These are phyloP conservation scores for Lindgomyces ingoldianus DNA, from an alignment of 495 filamentous ascomycete genomes.

Conservation along the genomic window DNA sequence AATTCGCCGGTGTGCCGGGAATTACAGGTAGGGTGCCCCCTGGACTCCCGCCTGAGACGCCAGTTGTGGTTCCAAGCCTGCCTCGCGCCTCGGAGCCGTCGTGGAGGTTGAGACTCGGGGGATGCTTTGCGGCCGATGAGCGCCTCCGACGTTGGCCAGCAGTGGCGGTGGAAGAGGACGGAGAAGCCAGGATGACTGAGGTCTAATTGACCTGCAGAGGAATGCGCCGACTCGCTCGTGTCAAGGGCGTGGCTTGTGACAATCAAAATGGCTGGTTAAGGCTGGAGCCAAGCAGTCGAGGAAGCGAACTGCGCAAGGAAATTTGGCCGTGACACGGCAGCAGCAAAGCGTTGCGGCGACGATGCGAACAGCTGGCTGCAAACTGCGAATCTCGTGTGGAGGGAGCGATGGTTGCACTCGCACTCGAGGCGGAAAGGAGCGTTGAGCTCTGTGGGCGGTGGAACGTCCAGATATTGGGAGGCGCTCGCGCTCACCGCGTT, in stretches of 20 bases:
- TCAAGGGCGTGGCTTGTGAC: constrained; percentile 26
- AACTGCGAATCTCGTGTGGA: neutral
- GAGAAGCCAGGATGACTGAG: constrained; percentile 37
- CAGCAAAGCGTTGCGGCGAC: constrained; percentile 4
- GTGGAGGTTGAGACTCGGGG: constrained; percentile 29
- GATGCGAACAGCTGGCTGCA: neutral
- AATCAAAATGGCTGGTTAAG: constrained; percentile 1
- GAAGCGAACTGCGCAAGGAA: constrained; percentile 12
- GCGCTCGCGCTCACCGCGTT: neutral
- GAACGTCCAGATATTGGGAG: no score
- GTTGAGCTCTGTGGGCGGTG: no score
- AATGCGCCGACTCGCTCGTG: constrained; percentile 23
- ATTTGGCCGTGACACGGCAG: constrained; percentile 7
- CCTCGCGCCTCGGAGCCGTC: constrained; percentile 15
- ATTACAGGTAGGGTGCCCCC: constrained; percentile 33
- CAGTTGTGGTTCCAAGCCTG: constrained; percentile 29
- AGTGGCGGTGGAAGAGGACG: constrained; percentile 27
- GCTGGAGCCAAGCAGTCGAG: constrained; percentile 1
- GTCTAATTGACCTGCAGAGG: constrained; percentile 9
- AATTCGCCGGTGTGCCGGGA: constrained; percentile 39
- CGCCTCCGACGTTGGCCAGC: constrained; percentile 39
- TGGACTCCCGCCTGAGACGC: constrained; percentile 13
- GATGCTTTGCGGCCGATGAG: constrained; percentile 37
- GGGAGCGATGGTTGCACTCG: neutral
- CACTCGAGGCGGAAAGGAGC: neutral